Evolutionary conservation across 495 filamentous ascomycete genomes (phyloP), one percentile per base, ranked within the genome.

Genomic region (Podospora comata): DNA sequence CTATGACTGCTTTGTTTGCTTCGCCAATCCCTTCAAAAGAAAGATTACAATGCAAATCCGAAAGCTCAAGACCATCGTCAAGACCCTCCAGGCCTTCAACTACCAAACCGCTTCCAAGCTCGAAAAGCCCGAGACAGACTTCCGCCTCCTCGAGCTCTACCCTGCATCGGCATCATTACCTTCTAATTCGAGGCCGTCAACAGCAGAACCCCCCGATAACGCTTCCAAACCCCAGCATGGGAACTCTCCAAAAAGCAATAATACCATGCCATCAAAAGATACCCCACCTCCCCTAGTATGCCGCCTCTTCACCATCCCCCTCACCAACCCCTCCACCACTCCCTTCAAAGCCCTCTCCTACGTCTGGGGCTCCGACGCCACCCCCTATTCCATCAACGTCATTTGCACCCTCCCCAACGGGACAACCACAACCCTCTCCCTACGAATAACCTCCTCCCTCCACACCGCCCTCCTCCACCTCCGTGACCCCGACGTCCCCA

Each of bases 311-410:
- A 67, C 3, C 70, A 63, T 62, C 58, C 3, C 68, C 27, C 56
- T 70, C 4, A 11, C n/a, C n/a, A 5, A 57, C 5, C 65, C 67
- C 5, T 32, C 30, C 13, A 32, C 7, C 4, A 32, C 7, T 0
- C 56, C 68, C 7, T 70, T 57, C 65, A 67, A 44, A 65, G 68
- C 68, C 6, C 56, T 70, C 5, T 70, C 68, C 19, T 70, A 70
- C 16, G 59, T 64, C 1, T 67, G 68, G 68, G 64, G 64, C 11
- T 27, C 32, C 39, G 58, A 56, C 27, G 32, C 64, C 18, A 70
- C 23, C 26, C 5, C 64, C 27, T 23, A 63, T 20, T 32, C 23
- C 59, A 67, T 64, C 20, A 0, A 15, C n/a, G 60, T 62, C 20
- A 9, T 30, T 7, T 18, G 30, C 27, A 18, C n/a, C 13, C 58